phyloP scores from a whole-genome alignment of 331 rosid genomes.

The Pyrus hybrid region DNA sequence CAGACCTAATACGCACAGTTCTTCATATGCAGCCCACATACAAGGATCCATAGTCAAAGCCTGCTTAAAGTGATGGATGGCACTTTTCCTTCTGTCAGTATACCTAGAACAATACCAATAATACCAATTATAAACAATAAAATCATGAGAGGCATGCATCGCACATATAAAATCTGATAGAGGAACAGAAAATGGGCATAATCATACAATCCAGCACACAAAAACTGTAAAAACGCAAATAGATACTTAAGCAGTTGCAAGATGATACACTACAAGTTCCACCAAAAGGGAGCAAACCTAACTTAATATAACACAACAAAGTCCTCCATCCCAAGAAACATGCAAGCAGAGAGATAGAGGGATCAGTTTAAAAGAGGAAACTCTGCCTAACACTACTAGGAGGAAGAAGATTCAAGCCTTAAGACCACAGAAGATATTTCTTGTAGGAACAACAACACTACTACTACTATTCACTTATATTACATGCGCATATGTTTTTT shows the following conservation, averaged over 20 bases:
- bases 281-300: background rate
- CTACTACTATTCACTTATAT: background rate
- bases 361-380: background rate
- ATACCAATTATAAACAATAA: constrained; percentile 11
- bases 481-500: background rate
- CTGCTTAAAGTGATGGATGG: constrained; percentile 80
- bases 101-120: constrained; percentile 46
- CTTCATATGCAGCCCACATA: constrained; percentile 94
- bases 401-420: background rate
- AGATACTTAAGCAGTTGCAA: background rate
- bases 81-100: constrained; percentile 85
- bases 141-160: background rate
- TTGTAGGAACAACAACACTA: background rate
- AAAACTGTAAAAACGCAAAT: background rate
- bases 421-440: background rate
- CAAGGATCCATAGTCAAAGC: constrained; percentile 78
- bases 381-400: background rate
- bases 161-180: no score
- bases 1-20: constrained; percentile 88
- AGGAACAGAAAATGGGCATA: no score
- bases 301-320: background rate
- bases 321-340: background rate
- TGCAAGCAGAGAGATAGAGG: background rate
- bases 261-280: background rate
- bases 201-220: background rate